phyloP scores from a whole-genome alignment of 495 filamentous ascomycete species.

The Pyrenula aspistea region DNA sequence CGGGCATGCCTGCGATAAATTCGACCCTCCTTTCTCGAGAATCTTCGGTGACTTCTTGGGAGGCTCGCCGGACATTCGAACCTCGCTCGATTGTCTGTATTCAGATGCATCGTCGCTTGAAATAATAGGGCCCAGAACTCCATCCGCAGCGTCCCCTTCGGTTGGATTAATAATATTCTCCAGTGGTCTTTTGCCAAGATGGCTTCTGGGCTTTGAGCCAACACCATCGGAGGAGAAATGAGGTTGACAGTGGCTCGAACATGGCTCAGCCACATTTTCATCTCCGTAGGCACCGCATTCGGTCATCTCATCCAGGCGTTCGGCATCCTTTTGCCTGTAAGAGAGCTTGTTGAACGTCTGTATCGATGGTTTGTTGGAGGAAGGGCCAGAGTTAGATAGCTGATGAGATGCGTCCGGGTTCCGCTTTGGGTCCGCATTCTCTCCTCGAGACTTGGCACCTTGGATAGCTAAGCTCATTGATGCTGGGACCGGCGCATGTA shows the following conservation, averaged over 20 bases:
- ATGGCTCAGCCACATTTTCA: not conserved
- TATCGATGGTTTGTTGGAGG: not conserved
- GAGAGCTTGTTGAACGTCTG: not conserved
- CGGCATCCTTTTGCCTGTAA: too few relatives aligned
- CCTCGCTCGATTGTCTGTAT: too few relatives aligned
- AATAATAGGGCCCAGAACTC: too few relatives aligned
- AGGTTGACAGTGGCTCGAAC: not conserved
- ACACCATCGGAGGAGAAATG: not conserved
- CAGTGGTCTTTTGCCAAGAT: not conserved
- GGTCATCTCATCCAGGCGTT: too few relatives aligned
- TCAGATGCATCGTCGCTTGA: too few relatives aligned
- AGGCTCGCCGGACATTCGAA: not conserved
- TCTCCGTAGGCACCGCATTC: too few relatives aligned
- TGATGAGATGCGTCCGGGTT: not conserved
- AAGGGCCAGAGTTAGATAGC: not conserved
- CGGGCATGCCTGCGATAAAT: not conserved
- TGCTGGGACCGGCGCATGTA: slow-evolving; percentile 47
- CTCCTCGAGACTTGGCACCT: slow-evolving; percentile 49
- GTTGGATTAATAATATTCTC: too few relatives aligned
- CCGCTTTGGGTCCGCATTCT: slow-evolving; percentile 19
- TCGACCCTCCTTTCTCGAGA: not conserved
- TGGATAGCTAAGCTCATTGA: slow-evolving; percentile 27
- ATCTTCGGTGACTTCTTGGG: not conserved
- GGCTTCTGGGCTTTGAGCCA: not conserved
- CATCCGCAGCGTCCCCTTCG: too few relatives aligned